Evolutionary conservation across 2,329 filamentous ascomycete genomes (phyloP).

Genomic region (Pyricularia pennisetigena): DNA sequence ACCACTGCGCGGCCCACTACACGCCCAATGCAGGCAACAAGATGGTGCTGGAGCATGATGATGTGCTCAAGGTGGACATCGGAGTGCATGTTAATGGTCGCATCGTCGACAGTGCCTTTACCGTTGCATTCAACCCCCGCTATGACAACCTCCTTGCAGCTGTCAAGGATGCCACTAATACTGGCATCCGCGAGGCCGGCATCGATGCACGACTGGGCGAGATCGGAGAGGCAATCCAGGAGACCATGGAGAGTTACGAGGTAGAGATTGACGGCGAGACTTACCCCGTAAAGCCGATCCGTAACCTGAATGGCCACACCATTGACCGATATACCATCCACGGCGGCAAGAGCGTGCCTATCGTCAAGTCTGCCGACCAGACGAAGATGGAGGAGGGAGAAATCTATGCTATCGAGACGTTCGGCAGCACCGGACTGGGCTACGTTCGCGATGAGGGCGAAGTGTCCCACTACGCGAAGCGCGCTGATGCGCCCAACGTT

Average conservation of each 20-base stretch:
- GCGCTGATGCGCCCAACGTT: slow-evolving; percentile 62
- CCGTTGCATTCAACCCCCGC: slow-evolving; percentile 62
- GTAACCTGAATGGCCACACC: slow-evolving; percentile 82
- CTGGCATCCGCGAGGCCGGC: slow-evolving; percentile 81
- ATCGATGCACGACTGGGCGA: slow-evolving; percentile 86
- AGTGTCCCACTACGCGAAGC: slow-evolving; percentile 78
- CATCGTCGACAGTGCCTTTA: slow-evolving; percentile 77
- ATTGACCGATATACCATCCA: slow-evolving; percentile 87
- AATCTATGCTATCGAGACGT: slow-evolving; percentile 91
- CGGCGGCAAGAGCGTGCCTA: slow-evolving; percentile 86
- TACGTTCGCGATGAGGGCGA: slow-evolving; percentile 84
- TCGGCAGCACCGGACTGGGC: slow-evolving; percentile 86
- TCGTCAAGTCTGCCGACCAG: slow-evolving; percentile 78
- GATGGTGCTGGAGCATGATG: slow-evolving; percentile 57
- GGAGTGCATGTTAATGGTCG: slow-evolving; percentile 72
- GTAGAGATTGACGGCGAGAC: slow-evolving; percentile 71
- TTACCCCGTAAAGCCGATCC: slow-evolving; percentile 74
- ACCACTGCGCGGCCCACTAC: slow-evolving; percentile 76
- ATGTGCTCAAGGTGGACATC: slow-evolving; percentile 78
- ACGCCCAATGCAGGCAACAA: slow-evolving; percentile 79
- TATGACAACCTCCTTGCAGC: slow-evolving; percentile 68
- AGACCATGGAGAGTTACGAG: slow-evolving; percentile 90
- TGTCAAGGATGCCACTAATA: slow-evolving; percentile 70
- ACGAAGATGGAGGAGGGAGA: slow-evolving; percentile 98
- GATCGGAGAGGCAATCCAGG: slow-evolving; percentile 75